phyloP scores from a whole-genome alignment of 768 basidiomycete genomes.

The Boletus subparvulus region DNA sequence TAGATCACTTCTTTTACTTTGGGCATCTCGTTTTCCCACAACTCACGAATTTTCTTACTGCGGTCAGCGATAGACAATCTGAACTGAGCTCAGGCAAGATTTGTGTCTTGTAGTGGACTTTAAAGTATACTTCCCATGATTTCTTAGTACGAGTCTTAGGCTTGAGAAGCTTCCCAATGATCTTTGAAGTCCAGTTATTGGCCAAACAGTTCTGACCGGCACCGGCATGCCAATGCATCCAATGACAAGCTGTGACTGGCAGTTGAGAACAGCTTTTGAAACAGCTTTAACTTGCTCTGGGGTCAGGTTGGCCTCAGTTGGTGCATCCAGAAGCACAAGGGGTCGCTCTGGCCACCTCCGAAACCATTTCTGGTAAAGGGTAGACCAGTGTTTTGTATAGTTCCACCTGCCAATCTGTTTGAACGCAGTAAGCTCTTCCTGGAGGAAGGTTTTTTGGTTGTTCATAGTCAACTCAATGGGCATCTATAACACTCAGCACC shows the following conservation, averaged over 20 bases:
- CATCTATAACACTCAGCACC: neutral
- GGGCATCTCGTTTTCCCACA: neutral
- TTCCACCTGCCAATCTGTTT: neutral
- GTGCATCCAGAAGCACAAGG: neutral
- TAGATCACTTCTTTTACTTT: neutral
- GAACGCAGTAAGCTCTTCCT: neutral
- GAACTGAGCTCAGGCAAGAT: neutral
- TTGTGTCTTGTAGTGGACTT: neutral
- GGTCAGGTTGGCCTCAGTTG: neutral
- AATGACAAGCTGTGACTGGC: neutral
- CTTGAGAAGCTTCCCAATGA: neutral
- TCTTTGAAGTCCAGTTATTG: neutral
- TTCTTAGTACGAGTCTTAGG: neutral
- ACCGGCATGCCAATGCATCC: slow-evolving; percentile 1
- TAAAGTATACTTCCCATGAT: neutral
- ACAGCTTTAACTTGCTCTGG: neutral
- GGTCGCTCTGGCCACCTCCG: neutral
- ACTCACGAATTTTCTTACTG: neutral
- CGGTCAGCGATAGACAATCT: neutral
- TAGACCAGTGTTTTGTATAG: neutral
- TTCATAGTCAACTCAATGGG: neutral
- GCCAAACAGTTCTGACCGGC: neutral
- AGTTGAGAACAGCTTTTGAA: neutral
- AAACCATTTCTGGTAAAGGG: neutral
- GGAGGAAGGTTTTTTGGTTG: neutral